Evolutionary conservation across 768 basidiomycete genomes (phyloP).

Genomic region (Suillus americanus): DNA sequence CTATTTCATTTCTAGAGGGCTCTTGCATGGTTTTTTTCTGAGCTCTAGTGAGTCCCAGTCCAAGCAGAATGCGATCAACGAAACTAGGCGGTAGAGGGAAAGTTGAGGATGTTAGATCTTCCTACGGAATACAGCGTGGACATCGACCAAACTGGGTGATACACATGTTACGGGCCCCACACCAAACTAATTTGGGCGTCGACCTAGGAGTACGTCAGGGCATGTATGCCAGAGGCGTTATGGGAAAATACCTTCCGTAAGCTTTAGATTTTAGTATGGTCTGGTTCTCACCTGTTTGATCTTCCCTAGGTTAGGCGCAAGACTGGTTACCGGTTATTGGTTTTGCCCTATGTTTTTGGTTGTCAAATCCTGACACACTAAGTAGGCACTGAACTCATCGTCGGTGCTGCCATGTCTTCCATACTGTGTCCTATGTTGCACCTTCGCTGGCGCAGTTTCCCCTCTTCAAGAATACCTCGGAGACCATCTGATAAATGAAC

Average conservation of each 20-base stretch:
- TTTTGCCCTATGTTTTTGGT: slow-evolving; percentile 5
- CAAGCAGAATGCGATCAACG: background rate
- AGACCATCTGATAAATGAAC: slow-evolving; percentile 68
- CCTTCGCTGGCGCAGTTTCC: slow-evolving; percentile 53
- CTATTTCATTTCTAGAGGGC: background rate
- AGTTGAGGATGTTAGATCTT: background rate
- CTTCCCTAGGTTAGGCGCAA: slow-evolving; percentile 16
- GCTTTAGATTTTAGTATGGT: slow-evolving; percentile 18
- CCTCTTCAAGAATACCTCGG: slow-evolving; percentile 62
- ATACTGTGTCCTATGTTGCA: slow-evolving; percentile 39
- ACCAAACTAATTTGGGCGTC: background rate
- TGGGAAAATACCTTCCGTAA: slow-evolving; percentile 28
- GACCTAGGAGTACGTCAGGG: background rate
- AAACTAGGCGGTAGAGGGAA: background rate
- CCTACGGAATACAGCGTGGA: background rate
- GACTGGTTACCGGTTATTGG: slow-evolving; percentile 10
- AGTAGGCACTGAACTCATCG: slow-evolving; percentile 4
- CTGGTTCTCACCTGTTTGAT: slow-evolving; percentile 22
- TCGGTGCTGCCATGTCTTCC: slow-evolving; percentile 47
- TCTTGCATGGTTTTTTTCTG: background rate
- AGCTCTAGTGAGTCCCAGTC: background rate
- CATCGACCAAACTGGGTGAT: background rate
- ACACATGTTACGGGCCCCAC: background rate
- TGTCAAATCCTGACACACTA: slow-evolving; percentile 9
- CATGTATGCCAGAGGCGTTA: background rate